These are phyloP conservation scores for Lactarius hatsudake DNA, from an alignment of 768 basidiomycete genomes.

Conservation along the genomic window DNA sequence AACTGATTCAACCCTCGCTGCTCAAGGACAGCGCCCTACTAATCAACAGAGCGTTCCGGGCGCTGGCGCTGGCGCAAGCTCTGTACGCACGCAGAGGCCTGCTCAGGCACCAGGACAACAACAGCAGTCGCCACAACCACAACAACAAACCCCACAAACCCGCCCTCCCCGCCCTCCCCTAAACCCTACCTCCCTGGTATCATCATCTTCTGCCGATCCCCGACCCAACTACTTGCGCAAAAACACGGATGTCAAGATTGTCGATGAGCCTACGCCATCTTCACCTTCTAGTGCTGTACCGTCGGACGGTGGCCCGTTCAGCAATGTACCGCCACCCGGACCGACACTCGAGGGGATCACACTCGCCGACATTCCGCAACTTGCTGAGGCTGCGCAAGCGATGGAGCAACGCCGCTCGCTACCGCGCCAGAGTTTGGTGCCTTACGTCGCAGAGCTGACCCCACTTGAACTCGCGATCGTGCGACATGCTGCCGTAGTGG, in stretches of 20 bases:
- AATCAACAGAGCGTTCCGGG: constrained; percentile 9
- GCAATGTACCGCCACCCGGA: constrained; percentile 8
- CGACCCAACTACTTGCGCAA: constrained; percentile 72
- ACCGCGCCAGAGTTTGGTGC: constrained; percentile 72
- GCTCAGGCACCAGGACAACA: constrained; percentile 31
- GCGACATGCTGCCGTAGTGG: constrained; percentile 85
- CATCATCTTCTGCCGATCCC: constrained; percentile 47
- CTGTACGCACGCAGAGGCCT: constrained; percentile 17
- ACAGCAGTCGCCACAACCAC: constrained; percentile 23
- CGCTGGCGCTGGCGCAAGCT: not conserved
- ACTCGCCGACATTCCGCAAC: constrained; percentile 88
- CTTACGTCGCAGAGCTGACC: constrained; percentile 80
- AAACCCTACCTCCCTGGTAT: constrained; percentile 39
- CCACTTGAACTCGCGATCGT: constrained; percentile 85
- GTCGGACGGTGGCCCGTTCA: constrained; percentile 34
- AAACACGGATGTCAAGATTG: constrained; percentile 85
- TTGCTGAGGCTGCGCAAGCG: constrained; percentile 90
- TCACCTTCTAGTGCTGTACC: constrained; percentile 58
- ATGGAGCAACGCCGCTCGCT: constrained; percentile 83
- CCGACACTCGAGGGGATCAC: constrained; percentile 72
- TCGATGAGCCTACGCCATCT: constrained; percentile 74
- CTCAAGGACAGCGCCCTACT: constrained; percentile 22
- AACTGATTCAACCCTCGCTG: not conserved
- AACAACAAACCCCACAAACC: constrained; percentile 30
- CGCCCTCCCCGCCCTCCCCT: constrained; percentile 38